Percentiles rank a stretch among this genome's conserved stretches.
Conservation (phyloP, 2,329 filamentous ascomycete genomes). For the Pseudopyricularia javanii region DNA sequence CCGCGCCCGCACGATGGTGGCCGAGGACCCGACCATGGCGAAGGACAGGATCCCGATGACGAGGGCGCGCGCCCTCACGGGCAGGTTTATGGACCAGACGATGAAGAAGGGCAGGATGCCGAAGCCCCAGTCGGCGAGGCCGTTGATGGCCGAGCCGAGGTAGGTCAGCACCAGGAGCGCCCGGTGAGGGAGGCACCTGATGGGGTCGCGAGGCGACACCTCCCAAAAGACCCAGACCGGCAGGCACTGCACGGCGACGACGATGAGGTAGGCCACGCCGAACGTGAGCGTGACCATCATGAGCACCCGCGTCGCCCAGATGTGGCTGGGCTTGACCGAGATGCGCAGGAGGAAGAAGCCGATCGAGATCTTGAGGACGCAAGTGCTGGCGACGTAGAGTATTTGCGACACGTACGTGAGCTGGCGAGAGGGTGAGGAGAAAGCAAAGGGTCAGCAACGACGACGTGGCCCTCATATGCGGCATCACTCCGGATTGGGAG, state of each 20-base stretch:
- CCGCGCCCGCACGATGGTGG: conserved; percentile 28
- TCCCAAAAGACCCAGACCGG: conserved; percentile 21
- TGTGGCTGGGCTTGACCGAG: conserved; percentile 12
- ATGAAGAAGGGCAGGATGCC: conserved; percentile 25
- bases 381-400: conserved; percentile 21
- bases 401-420: conserved; percentile 8
- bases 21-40: conserved; percentile 21
- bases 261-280: conserved; percentile 22
- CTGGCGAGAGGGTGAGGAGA: not conserved
- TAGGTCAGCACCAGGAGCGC: conserved; percentile 12
- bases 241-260: conserved; percentile 25
- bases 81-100: conserved; percentile 22
- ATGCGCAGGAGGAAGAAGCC: conserved; percentile 25
- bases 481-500: no score
- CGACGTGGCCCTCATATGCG: not conserved
- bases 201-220: conserved; percentile 12
- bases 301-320: conserved; percentile 17
- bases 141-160: conserved; percentile 24
- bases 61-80: conserved; percentile 8
- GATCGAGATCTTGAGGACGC: conserved; percentile 25
- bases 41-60: conserved; percentile 14
- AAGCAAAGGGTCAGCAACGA: not conserved
- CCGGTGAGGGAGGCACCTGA: conserved; percentile 7
- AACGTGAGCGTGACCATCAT: conserved; percentile 18
- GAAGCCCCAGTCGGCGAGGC: conserved; percentile 25